Evolutionary conservation across 352 stramenopile species (phyloP), one percentile per base, ranked within the genome.

Genomic region (Saprolegnia parasitica): DNA sequence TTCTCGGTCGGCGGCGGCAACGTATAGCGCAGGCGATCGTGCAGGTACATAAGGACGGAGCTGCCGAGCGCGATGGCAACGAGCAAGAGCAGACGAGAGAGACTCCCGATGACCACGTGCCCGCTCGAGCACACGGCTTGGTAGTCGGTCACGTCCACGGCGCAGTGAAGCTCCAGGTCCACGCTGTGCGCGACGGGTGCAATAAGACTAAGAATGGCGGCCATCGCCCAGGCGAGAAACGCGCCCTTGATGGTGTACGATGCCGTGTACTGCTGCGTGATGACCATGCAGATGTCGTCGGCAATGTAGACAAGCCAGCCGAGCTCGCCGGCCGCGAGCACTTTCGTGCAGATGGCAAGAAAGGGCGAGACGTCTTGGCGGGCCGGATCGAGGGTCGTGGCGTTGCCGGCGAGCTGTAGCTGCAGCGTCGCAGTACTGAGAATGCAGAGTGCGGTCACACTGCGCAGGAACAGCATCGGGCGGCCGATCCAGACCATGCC

Each of bases 401-500:
- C 32, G 1, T 20, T 20, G 23, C 58, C 58, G 21, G 24, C 1
- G 15, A 11, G 20, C 10, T 16, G 8, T 6, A 66, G 58, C 26
- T 66, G 9, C 18, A 66, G 46, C 8, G 58, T 9, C 9, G 11
- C 58, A 1, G 58, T 66, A 3, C n/a, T 37, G 40, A 66, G 46
- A 4, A 66, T 11, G 46, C 32, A 52, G 23, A 66, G 58, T 2
- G 58, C 58, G 0, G 58, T 54, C 4, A 56, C 15, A 5, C 32
- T 24, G 3, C 58, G 58, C 16, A 66, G 23, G 5, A 66, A 6
- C 46, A 66, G 24, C 21, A 66, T 8, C 46, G 58, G 58, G 10
- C 58, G 40, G 6, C 58, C 58, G 23, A 66, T 52, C 58, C 58
- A 66, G 5, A 52, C 58, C 18, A 66, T 66, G 46, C 32, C 58